Conservation (phyloP, 768 basidiomycete species). For the Auriscalpium microsporum region DNA sequence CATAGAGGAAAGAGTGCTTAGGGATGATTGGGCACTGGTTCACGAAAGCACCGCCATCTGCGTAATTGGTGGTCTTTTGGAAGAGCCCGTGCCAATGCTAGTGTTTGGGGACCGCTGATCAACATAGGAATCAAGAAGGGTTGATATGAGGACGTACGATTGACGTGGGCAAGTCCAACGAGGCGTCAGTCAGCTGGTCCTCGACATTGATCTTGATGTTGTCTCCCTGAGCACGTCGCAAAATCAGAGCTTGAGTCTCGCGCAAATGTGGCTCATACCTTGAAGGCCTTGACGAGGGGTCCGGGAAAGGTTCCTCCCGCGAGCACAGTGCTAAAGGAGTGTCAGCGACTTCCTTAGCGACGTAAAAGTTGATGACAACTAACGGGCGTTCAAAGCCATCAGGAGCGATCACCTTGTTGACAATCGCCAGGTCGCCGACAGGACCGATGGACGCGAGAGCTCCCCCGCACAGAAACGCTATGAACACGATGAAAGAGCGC, state of each 20-base stretch:
- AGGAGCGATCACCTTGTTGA: constrained; percentile 37
- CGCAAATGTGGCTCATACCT: too few species aligned
- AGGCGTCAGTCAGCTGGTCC: background rate
- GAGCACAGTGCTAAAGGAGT: background rate
- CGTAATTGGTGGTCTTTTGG: constrained; percentile 28
- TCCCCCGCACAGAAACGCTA: too few species aligned
- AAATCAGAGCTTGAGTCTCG: too few species aligned
- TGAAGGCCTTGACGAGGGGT: background rate
- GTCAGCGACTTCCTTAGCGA: background rate
- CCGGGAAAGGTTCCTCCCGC: background rate
- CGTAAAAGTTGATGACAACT: constrained; percentile 2
- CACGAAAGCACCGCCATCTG: constrained; percentile 38
- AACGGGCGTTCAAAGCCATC: constrained; percentile 41
- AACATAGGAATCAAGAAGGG: too few species aligned
- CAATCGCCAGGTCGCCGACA: constrained; percentile 25
- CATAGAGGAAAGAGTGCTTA: constrained; percentile 31
- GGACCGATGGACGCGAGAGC: too few species aligned
- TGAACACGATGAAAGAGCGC: too few species aligned
- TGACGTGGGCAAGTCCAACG: background rate
- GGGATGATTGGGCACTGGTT: constrained; percentile 30
- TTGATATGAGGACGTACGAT: background rate
- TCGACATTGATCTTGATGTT: background rate
- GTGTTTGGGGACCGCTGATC: too few species aligned
- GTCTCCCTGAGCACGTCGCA: background rate
- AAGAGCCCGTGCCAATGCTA: constrained; percentile 34